Evolutionary conservation across 2,329 filamentous ascomycete genomes (phyloP), one percentile per base, ranked within the genome.

Genomic region (Colletotrichum sansevieriae): DNA sequence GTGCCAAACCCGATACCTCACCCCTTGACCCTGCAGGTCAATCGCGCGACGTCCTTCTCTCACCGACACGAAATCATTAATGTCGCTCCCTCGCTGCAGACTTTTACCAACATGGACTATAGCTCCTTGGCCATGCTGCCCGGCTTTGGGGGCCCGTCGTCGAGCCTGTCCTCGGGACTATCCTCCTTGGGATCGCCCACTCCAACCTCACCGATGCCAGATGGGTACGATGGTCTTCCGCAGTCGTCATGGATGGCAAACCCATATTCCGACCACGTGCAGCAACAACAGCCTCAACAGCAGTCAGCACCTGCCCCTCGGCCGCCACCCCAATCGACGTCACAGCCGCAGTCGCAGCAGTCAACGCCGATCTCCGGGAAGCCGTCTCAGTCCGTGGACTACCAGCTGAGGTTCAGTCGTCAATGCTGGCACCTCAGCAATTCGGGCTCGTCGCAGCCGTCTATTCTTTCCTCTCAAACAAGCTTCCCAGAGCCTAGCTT

Each of bases 351-450:
- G 29, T 49, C 62, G 3, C 68, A 60, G 20, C 63, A 58, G 47
- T 54, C 58, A 13, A 37, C 58, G 13, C 57, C 63, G 25, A 44
- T 68, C 6, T 52, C 70, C 8, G 44, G 41, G 3, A 71, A 71
- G 39, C 3, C 65, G 9, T 46, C 58, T 6, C 71, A 70, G 22
- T 67, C 72, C 10, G 63, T 72, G 39, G 60, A 70, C 3, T 79
- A 83, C 63, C 79, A 79, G 8, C 73, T 84, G 61, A 84, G 86
- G 4, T 89, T 89, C 74, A 89, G 84, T 73, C 83, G 76, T 11
- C 78, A 85, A 66, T 88, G 85, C 75, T 85, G 85, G 65, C 86
- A 84, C 65, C 78, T 79, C 22, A 84, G 83, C 60, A 81, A 76
- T 65, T 77, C 75, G 51, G 77, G 74, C 57, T 55, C 64, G 12